Base-by-base conservation (phyloP, 768 basidiomycete species). In the Boletus eberwhitei region DNA sequence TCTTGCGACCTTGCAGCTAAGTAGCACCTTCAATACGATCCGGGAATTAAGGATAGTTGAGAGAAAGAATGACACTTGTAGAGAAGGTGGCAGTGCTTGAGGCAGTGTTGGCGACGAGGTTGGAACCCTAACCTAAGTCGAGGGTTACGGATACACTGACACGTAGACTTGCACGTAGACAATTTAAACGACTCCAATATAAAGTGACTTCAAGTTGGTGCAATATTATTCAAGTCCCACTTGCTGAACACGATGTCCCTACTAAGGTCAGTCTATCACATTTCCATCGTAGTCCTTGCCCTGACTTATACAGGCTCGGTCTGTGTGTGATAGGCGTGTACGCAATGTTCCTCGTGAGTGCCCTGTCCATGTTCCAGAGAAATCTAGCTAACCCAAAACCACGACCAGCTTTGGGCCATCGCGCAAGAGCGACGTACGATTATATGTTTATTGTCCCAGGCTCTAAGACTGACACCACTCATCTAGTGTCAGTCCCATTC, bases 301-400 rank as follows among this genome's bases (percentile, higher is more conserved):
- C 48, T 54, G 40, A 57, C 31, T 40, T 21, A 3, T 32, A 2
- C 51, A 88, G 88, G 63, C 80, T 98, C 44, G 79, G 76, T 26
- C 61, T 88, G 59, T 98, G 95, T 69, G 80, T 93, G 13, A 73
- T 79, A 9, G 95, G 95, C 50, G 94, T 98, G 42, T 98, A 98
- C 67, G 82, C 88, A 22, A 93, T 93, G 80, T 98, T 97, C 70
- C 76, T 98, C 61, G 89, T 89, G 63, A 71, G 86, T 68, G 51
- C 55, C 1, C 17, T 6, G n/a, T 42, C 34, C 40, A n/a, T 21
- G 6, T n/a, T n/a, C 22, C 17, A n/a, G n/a, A 16, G n/a, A 8
- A 26, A 35, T 41, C n/a, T 50, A 24, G 29, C n/a, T 63, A 36
- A 58, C 48, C 35, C 26, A 45, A 45, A 45, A 38, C 40, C 22